phyloP scores from a whole-genome alignment of 2,329 filamentous ascomycete species.

The Ophiostoma pallidulum region DNA sequence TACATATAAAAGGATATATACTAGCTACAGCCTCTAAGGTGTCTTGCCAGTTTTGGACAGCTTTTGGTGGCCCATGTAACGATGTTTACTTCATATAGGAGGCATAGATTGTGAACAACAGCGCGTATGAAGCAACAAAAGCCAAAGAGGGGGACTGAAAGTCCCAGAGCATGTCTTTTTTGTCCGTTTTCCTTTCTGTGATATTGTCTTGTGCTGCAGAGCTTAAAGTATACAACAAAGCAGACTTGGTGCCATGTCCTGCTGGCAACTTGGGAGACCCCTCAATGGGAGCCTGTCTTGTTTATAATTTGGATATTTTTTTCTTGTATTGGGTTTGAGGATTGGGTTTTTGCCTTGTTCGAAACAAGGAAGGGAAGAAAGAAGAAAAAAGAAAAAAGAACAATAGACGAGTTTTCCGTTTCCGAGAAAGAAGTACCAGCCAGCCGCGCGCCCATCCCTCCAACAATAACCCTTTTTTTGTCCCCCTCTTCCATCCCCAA shows the following conservation, averaged over 20 bases:
- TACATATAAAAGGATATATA: background rate
- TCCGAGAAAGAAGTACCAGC: constrained; percentile 16
- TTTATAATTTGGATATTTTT: constrained; percentile 9
- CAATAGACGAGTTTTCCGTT: constrained; percentile 16
- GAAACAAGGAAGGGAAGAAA: constrained; percentile 2
- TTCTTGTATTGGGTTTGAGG: constrained; percentile 6
- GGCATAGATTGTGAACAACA: too few species aligned
- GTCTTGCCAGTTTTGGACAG: too few species aligned
- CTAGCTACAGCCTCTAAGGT: too few species aligned
- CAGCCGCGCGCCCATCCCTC: constrained; percentile 15
- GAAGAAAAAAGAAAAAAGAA: constrained; percentile 11
- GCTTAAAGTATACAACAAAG: too few species aligned
- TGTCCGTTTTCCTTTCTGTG: background rate
- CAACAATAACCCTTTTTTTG: constrained; percentile 1
- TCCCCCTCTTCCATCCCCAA: background rate
- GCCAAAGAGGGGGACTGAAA: too few species aligned
- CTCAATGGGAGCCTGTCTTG: background rate
- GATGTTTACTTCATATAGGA: too few species aligned
- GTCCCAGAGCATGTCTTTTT: background rate
- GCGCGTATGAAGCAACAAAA: too few species aligned
- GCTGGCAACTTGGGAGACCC: too few species aligned
- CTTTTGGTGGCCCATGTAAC: background rate
- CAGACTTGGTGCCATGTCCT: too few species aligned
- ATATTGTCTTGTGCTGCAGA: background rate
- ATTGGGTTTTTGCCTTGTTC: background rate